These are phyloP conservation scores for Dactylellina drechsleri DNA, from an alignment of 2,329 filamentous ascomycete species.

Conservation along the genomic window DNA sequence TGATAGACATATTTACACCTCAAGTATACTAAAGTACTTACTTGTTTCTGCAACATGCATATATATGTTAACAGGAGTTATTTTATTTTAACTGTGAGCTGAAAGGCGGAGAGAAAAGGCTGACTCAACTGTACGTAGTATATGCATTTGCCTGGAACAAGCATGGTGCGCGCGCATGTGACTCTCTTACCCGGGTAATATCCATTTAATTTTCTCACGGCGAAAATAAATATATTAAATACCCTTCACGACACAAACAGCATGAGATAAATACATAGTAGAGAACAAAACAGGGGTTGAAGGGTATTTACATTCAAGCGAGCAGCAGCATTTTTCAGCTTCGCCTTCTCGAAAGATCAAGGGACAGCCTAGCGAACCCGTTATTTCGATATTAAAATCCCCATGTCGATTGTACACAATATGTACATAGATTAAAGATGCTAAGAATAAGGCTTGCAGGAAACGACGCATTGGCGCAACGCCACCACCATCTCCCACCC, in stretches of 20 bases:
- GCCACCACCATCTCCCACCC: conserved; percentile 37
- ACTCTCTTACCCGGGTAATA: conserved; percentile 40
- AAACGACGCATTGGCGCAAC: conserved; percentile 16
- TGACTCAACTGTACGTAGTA: conserved; percentile 4
- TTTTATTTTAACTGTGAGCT: neutral
- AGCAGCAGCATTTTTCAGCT: conserved; percentile 24
- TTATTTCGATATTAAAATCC: conserved; percentile 41
- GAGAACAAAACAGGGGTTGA: conserved; percentile 5
- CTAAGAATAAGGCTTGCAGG: conserved; percentile 29
- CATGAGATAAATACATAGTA: conserved; percentile 10
- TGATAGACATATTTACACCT: too few species aligned
- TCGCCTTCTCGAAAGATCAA: conserved; percentile 39
- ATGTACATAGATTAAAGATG: conserved; percentile 2
- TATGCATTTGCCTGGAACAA: conserved; percentile 28
- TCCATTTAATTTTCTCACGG: neutral
- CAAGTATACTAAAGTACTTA: too few species aligned
- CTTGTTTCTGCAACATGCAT: neutral
- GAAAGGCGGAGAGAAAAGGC: neutral
- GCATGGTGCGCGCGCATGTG: neutral
- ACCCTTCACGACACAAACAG: conserved; percentile 1
- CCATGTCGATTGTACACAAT: conserved; percentile 20
- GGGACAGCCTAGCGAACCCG: conserved; percentile 47
- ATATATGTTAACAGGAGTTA: conserved; percentile 16
- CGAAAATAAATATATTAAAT: neutral
- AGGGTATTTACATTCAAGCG: conserved; percentile 24